Evolutionary conservation across 805 yeast genomes (phyloP).

Genomic region (Candida succiphila): DNA sequence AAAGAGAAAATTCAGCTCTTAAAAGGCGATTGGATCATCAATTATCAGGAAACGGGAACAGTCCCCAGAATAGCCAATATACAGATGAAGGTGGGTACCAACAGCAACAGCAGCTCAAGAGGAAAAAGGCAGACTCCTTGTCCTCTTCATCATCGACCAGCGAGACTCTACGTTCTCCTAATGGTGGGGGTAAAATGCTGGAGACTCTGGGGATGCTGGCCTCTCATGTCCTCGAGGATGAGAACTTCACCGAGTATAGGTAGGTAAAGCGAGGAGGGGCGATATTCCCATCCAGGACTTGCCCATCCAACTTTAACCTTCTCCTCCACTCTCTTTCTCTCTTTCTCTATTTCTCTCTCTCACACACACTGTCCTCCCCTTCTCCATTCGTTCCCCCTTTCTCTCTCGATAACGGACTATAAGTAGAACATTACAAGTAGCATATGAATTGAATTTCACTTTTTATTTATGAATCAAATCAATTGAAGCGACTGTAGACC

Average conservation of each 20-base stretch:
- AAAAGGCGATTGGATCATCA: slow-evolving; percentile 11
- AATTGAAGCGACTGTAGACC: too few species aligned
- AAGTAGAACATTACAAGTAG: too few species aligned
- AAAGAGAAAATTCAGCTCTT: slow-evolving; percentile 17
- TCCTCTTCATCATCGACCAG: not conserved
- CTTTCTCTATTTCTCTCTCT: not conserved
- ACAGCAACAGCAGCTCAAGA: not conserved
- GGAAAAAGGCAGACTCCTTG: not conserved
- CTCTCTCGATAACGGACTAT: too few species aligned
- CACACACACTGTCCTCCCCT: not conserved
- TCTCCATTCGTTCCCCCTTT: too few species aligned
- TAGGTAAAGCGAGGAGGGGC: not conserved
- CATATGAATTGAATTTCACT: too few species aligned
- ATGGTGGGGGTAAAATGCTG: slow-evolving; percentile 12
- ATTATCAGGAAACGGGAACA: not conserved
- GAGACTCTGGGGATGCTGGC: slow-evolving; percentile 26
- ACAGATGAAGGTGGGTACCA: not conserved
- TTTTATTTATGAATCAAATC: too few species aligned
- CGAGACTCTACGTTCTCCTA: not conserved
- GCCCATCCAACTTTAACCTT: not conserved
- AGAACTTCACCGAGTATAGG: slow-evolving; percentile 5
- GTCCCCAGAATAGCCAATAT: not conserved
- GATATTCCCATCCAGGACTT: too few species aligned
- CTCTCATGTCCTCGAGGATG: slow-evolving; percentile 23
- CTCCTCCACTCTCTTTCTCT: not conserved